phyloP scores from a whole-genome alignment of 208 protist genomes.

The Zelonia costaricensis region DNA sequence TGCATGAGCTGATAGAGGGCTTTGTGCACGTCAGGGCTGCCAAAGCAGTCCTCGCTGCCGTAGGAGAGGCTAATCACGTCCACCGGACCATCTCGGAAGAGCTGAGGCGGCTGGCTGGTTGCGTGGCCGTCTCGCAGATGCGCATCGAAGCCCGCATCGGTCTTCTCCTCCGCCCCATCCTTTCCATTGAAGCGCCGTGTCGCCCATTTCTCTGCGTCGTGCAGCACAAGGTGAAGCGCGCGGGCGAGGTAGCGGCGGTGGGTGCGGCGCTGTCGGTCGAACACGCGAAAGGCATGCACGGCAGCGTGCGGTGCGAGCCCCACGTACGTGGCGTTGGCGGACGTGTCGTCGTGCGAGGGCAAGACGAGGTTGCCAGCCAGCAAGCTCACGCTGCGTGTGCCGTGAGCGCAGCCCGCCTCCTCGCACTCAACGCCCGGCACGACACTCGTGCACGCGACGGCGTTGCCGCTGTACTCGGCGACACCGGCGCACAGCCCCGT shows the following conservation, averaged over 20 bases:
- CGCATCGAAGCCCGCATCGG: no score
- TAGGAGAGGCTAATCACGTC: slow-evolving; percentile 96
- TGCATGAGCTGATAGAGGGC: slow-evolving; percentile 63
- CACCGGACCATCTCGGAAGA: no score
- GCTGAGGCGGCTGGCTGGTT: no score
- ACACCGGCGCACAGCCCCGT: slow-evolving; percentile 44
- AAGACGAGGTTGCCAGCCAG: slow-evolving; percentile 66
- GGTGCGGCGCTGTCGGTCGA: slow-evolving; percentile 83
- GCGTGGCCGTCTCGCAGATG: no score
- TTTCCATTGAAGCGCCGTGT: background rate
- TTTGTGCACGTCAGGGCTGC: slow-evolving; percentile 58
- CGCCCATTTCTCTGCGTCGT: slow-evolving; percentile 8
- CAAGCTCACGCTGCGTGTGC: slow-evolving; percentile 96
- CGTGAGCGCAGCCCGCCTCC: slow-evolving; percentile 93
- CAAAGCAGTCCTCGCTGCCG: slow-evolving; percentile 96
- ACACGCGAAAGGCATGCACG: slow-evolving; percentile 95
- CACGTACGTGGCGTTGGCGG: slow-evolving; percentile 22
- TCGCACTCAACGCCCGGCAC: slow-evolving; percentile 56
- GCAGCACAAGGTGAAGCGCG: slow-evolving; percentile 73
- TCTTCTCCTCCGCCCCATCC: no score
- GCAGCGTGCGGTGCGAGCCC: slow-evolving; percentile 94
- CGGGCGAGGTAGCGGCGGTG: slow-evolving; percentile 94
- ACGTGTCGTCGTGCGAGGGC: background rate
- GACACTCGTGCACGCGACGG: slow-evolving; percentile 52
- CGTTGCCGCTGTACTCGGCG: slow-evolving; percentile 19